Evolutionary conservation across 2,329 filamentous ascomycete species (phyloP), one percentile per base, ranked within the genome.

Genomic region (Epichloe uncinata): DNA sequence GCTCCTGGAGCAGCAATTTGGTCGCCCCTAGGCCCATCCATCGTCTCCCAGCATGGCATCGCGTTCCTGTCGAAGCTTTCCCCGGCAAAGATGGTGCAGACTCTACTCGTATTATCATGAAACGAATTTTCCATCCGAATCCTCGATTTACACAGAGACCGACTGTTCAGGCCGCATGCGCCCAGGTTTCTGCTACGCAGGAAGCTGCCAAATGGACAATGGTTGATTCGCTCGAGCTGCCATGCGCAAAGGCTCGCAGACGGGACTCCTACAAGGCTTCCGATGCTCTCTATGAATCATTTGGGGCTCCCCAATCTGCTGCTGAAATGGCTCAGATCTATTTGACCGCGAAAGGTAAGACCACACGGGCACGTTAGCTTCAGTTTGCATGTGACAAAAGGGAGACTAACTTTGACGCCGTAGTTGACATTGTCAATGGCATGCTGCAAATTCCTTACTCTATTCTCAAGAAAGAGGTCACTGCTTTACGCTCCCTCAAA

Each of bases 271-370:
- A 47, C 47, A 16, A 42, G 7, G 30, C 52, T n/a, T 42, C 42
- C 40, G 33, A 52, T 22, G 36, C 22, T 42, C 22, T 33, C 1
- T 9, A 37, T n/a, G 9, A 37, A 37, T 22, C 36, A 3, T 41
- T 7, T 16, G 53, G 48, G 16, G 12, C 5, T 13, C 54, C 54
- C 13, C 16, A 45, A 40, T 49, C 51, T 15, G 42, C 33, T 22
- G 53, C 49, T n/a, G 48, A 50, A 36, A 45, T 54, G 42, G 40
- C 50, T 26, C 40, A 46, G 26, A 18, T 47, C 18, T 9, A 48
- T 3, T 58, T 67, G 55, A 45, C 53, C 12, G 64, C 65, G 1
- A 64, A 63, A 45, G 61, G 64, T 65, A 55, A 20, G 61, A 53
- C 4, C 15, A n/a, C 16, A 18, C n/a, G 16, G 26, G n/a, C 22